Percentiles rank a stretch among this genome's conserved stretches.
Conservation (phyloP, 805 yeast genomes). For the Kodamaea kakaduensis region DNA sequence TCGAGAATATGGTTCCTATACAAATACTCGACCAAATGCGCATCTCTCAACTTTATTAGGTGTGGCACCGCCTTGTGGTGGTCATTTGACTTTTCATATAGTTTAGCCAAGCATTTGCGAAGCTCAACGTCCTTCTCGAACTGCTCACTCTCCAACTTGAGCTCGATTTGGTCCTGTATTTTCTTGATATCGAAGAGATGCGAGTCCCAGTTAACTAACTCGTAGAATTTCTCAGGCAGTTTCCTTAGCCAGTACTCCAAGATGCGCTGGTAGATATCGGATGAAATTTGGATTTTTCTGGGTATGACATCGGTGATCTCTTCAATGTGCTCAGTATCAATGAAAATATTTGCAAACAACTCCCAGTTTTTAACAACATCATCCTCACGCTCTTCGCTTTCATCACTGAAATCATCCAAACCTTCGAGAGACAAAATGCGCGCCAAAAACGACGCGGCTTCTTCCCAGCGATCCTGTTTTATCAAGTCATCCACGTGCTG, state of each 20-base stretch:
- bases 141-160: slow-evolving; percentile 31
- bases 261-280: slow-evolving; percentile 36
- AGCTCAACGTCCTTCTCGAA: slow-evolving; percentile 16
- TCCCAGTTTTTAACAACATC: slow-evolving; percentile 53
- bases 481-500: slow-evolving; percentile 47
- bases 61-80: slow-evolving; percentile 63
- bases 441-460: slow-evolving; percentile 49
- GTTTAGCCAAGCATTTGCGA: slow-evolving; percentile 43
- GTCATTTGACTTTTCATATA: slow-evolving; percentile 56
- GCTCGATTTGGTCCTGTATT: slow-evolving; percentile 47
- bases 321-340: slow-evolving; percentile 43
- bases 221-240: slow-evolving; percentile 28
- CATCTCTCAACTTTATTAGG: slow-evolving; percentile 53
- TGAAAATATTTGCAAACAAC: slow-evolving; percentile 52
- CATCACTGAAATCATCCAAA: slow-evolving; percentile 23
- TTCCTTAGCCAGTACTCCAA: slow-evolving; percentile 44
- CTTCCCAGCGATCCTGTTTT: slow-evolving; percentile 47
- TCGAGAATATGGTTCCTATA: slow-evolving; percentile 59
- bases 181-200: slow-evolving; percentile 45
- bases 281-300: slow-evolving; percentile 27
- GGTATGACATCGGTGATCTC: slow-evolving; percentile 59
- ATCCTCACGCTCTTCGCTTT: slow-evolving; percentile 15
- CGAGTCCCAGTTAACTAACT: slow-evolving; percentile 56
- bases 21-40: slow-evolving; percentile 52
- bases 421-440: slow-evolving; percentile 19